Percentiles rank a stretch among this genome's conserved stretches.
phyloP scores from a whole-genome alignment of 768 basidiomycete species.

The Psilocybe subaeruginosa region DNA sequence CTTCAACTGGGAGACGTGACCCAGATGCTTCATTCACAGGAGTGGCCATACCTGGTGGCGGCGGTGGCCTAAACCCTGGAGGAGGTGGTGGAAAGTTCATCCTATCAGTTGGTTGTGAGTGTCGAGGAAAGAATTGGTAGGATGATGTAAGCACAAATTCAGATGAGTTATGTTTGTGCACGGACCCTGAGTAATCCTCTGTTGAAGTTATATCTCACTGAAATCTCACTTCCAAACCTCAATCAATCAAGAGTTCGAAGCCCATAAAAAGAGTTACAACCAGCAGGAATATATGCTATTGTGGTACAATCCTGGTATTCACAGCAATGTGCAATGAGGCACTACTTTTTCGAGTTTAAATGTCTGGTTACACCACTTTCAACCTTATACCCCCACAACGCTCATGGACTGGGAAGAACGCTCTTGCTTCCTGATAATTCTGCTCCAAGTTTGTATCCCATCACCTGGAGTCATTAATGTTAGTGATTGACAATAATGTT shows the following conservation, averaged over 20 bases:
- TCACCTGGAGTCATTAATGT: slow-evolving; percentile 32
- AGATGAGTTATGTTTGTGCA: slow-evolving; percentile 31
- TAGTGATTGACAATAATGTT: slow-evolving; percentile 1
- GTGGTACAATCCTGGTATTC: too few species aligned
- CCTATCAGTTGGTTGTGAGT: slow-evolving; percentile 33
- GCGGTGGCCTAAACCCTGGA: slow-evolving; percentile 52
- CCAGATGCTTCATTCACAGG: slow-evolving; percentile 37
- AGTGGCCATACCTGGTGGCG: slow-evolving; percentile 57
- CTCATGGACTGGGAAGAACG: slow-evolving; percentile 36
- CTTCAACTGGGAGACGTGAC: slow-evolving; percentile 51
- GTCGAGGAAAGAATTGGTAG: slow-evolving; percentile 38
- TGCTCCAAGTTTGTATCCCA: slow-evolving; percentile 75
- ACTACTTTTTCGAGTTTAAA: not conserved
- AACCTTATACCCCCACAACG: not conserved
- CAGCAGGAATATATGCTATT: too few species aligned
- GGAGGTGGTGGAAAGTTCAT: slow-evolving; percentile 65
- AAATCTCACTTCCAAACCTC: not conserved
- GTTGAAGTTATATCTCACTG: not conserved
- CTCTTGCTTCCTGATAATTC: slow-evolving; percentile 73
- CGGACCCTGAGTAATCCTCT: slow-evolving; percentile 34
- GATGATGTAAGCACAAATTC: slow-evolving; percentile 44
- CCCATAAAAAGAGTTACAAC: not conserved
- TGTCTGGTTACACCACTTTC: not conserved
- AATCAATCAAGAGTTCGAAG: not conserved
- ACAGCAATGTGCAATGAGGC: too few species aligned